phyloP scores from a whole-genome alignment of 1,139 yeast genomes.

The Yamadazyma diddensiae region DNA sequence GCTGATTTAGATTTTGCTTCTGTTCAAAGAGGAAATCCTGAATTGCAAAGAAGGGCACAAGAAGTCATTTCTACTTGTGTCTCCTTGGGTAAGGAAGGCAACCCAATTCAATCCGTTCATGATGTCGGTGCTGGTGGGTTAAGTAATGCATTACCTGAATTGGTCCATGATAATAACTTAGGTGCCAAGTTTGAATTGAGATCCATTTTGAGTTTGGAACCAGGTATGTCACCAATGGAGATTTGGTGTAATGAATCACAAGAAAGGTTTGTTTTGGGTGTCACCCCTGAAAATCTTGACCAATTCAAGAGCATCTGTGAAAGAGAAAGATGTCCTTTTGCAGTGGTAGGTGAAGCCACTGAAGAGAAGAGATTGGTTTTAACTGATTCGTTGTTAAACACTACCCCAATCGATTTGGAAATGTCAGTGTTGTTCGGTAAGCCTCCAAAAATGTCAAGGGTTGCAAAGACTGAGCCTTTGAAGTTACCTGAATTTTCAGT shows the following conservation, averaged over 20 bases:
- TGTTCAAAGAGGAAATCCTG: slow-evolving; percentile 99
- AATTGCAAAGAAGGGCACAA: slow-evolving; percentile 98
- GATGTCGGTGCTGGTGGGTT: slow-evolving; percentile 99
- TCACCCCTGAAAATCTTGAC: slow-evolving; percentile 73
- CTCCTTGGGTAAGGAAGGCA: slow-evolving; percentile 64
- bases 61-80: slow-evolving; percentile 95
- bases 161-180: slow-evolving; percentile 93
- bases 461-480: slow-evolving; percentile 64
- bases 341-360: slow-evolving; percentile 95
- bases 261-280: slow-evolving; percentile 95
- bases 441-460: slow-evolving; percentile 91
- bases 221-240: slow-evolving; percentile 99
- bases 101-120: slow-evolving; percentile 93
- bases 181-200: slow-evolving; percentile 94
- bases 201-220: slow-evolving; percentile 86
- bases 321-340: slow-evolving; percentile 95
- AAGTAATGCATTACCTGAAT: slow-evolving; percentile 94
- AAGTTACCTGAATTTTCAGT: slow-evolving; percentile 48
- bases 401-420: slow-evolving; percentile 92
- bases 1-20: slow-evolving; percentile 98
- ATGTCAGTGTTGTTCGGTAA: slow-evolving; percentile 97
- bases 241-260: slow-evolving; percentile 99
- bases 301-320: slow-evolving; percentile 76
- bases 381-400: slow-evolving; percentile 69
- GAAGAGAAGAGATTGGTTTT: slow-evolving; percentile 78